phyloP scores from a whole-genome alignment of 2,329 filamentous ascomycete species.

The Xylariaceae sp. region DNA sequence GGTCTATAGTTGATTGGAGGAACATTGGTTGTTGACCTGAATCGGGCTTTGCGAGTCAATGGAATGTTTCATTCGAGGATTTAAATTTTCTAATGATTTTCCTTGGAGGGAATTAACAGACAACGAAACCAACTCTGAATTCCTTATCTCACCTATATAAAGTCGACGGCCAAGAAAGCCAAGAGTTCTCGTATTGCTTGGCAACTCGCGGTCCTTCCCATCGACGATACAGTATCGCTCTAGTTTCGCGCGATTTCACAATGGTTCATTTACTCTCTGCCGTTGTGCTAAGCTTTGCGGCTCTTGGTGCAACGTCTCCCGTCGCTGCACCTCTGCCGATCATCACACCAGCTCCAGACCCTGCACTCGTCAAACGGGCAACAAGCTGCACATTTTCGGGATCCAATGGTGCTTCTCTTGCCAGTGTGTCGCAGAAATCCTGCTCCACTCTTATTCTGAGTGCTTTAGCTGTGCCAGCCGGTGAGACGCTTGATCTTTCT shows the following conservation, averaged over 20 bases:
- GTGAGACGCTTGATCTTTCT: constrained; percentile 55
- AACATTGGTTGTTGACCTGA: not conserved
- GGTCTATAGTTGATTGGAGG: not conserved
- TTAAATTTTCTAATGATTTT: not conserved
- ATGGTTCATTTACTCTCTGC: constrained; percentile 6
- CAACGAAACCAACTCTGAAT: not conserved
- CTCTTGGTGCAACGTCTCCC: constrained; percentile 3
- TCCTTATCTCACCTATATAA: constrained; percentile 5
- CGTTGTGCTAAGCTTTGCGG: constrained; percentile 9
- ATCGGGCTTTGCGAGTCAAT: not conserved
- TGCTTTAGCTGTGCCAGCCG: constrained; percentile 53
- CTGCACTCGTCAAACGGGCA: constrained; percentile 9
- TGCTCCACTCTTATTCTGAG: constrained; percentile 53
- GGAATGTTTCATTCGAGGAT: not conserved
- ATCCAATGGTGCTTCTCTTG: constrained; percentile 35
- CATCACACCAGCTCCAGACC: constrained; percentile 4
- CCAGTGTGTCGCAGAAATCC: constrained; percentile 43
- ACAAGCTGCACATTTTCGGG: constrained; percentile 51
- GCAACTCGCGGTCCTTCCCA: not conserved
- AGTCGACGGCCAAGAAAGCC: constrained; percentile 2
- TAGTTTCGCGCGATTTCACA: not conserved
- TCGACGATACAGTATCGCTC: not conserved
- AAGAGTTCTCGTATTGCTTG: not conserved
- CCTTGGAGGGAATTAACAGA: not conserved
- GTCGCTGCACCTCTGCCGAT: not conserved